Conservation (phyloP, 495 filamentous ascomycete species). For the Ramalina peruviana region DNA sequence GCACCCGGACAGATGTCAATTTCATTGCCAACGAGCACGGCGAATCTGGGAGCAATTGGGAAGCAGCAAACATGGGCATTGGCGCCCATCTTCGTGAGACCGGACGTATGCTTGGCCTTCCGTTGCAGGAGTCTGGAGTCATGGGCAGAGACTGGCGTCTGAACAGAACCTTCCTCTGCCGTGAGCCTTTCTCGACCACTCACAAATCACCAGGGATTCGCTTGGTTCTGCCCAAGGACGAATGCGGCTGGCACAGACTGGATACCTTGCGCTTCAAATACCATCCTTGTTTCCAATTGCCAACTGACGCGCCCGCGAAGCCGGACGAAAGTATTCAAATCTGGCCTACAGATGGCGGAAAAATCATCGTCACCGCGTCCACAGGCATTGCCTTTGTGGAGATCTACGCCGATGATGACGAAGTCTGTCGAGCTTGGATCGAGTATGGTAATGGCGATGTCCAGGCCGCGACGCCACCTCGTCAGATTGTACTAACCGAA, state of each 20-base stretch:
- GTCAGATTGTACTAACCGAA: constrained; percentile 60
- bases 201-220: constrained; percentile 68
- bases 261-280: constrained; percentile 78
- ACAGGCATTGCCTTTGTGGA: constrained; percentile 75
- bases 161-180: constrained; percentile 66
- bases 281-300: constrained; percentile 81
- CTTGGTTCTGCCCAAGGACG: constrained; percentile 55
- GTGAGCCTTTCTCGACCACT: constrained; percentile 70
- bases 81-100: constrained; percentile 83
- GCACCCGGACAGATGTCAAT: constrained; percentile 70
- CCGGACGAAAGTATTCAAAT: constrained; percentile 70
- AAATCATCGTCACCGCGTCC: constrained; percentile 62
- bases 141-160: constrained; percentile 81
- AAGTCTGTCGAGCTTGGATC: constrained; percentile 59
- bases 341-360: constrained; percentile 74
- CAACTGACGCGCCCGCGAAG: constrained; percentile 52
- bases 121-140: constrained; percentile 72
- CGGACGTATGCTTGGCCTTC: constrained; percentile 76
- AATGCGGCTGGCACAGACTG: constrained; percentile 79
- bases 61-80: constrained; percentile 80
- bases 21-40: constrained; percentile 73
- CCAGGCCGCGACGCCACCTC: constrained; percentile 43
- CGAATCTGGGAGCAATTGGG: constrained; percentile 79
- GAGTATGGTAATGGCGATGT: constrained; percentile 58
- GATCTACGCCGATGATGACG: constrained; percentile 61